phyloP scores from a whole-genome alignment of 73 alveolate genomes.

The Paramecium caudatum region DNA sequence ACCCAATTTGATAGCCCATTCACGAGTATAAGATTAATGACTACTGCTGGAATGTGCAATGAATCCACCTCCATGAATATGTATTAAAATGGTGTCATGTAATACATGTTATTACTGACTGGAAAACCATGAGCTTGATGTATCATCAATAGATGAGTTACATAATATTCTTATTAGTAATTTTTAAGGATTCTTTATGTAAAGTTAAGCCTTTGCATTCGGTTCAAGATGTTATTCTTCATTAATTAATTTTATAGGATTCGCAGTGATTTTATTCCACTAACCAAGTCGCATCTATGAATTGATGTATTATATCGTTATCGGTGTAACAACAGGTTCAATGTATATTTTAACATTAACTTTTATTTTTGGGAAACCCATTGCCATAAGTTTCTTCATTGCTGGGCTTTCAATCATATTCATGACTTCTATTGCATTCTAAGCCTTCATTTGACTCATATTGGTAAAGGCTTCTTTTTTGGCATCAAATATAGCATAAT shows the following conservation, averaged over 20 bases:
- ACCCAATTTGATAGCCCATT: slow-evolving; percentile 82
- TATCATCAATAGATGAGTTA: slow-evolving; percentile 40
- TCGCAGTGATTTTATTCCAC: slow-evolving; percentile 18
- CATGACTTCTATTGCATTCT: slow-evolving; percentile 62
- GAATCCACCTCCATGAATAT: slow-evolving; percentile 97
- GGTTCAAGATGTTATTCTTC: slow-evolving; percentile 73
- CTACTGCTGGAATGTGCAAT: slow-evolving; percentile 83
- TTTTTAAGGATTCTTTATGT: slow-evolving; percentile 15
- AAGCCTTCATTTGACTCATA: slow-evolving; percentile 59
- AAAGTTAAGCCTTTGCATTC: not conserved
- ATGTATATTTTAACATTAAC: slow-evolving; percentile 57
- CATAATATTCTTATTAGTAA: slow-evolving; percentile 67
- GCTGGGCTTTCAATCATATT: slow-evolving; percentile 59
- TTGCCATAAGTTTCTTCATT: slow-evolving; percentile 9
- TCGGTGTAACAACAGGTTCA: slow-evolving; percentile 58
- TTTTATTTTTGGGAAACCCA: slow-evolving; percentile 21
- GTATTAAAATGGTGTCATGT: slow-evolving; percentile 77
- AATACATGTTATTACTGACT: slow-evolving; percentile 3
- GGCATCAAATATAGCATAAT: slow-evolving; percentile 54
- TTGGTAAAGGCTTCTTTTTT: slow-evolving; percentile 58
- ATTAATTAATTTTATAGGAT: not conserved
- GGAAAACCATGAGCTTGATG: slow-evolving; percentile 49
- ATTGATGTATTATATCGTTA: slow-evolving; percentile 25
- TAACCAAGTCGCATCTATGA: not conserved
- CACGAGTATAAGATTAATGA: slow-evolving; percentile 87